A percentile compares a stretch with the other conserved stretches of the same genome.
These are phyloP conservation scores for Colletotrichum costaricense DNA, from an alignment of 2,329 filamentous ascomycete genomes.

Conservation along the genomic window DNA sequence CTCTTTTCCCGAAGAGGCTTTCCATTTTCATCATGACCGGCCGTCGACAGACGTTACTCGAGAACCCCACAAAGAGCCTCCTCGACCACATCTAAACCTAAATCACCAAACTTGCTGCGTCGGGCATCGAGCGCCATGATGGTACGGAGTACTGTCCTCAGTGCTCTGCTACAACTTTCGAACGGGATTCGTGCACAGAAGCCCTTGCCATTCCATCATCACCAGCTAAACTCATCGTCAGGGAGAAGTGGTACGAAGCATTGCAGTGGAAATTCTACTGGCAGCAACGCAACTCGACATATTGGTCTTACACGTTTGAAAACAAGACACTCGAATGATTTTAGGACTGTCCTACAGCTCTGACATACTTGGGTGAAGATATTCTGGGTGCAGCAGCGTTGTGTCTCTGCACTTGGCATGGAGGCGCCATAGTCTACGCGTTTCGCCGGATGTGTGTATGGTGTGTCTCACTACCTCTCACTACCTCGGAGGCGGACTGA, in stretches of 20 bases:
- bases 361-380: neutral
- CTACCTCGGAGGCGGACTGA: neutral
- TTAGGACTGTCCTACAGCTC: neutral
- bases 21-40: neutral
- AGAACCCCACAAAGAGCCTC: slow-evolving; percentile 29
- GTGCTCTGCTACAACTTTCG: neutral
- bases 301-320: neutral
- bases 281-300: neutral
- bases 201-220: neutral
- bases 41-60: slow-evolving; percentile 4
- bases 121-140: too few species aligned
- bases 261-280: neutral
- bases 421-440: neutral
- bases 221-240: neutral
- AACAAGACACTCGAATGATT: neutral
- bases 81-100: neutral
- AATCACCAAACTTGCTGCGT: slow-evolving; percentile 3
- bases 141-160: neutral
- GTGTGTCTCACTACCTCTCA: slow-evolving; percentile 9
- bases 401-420: slow-evolving; percentile 2
- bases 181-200: neutral
- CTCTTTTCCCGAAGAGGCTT: neutral
- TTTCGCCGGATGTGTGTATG: neutral
- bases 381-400: neutral
- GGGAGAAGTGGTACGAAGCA: neutral